Conservation (phyloP, 495 filamentous ascomycete species). For the Hypoxylon subgilvum region DNA sequence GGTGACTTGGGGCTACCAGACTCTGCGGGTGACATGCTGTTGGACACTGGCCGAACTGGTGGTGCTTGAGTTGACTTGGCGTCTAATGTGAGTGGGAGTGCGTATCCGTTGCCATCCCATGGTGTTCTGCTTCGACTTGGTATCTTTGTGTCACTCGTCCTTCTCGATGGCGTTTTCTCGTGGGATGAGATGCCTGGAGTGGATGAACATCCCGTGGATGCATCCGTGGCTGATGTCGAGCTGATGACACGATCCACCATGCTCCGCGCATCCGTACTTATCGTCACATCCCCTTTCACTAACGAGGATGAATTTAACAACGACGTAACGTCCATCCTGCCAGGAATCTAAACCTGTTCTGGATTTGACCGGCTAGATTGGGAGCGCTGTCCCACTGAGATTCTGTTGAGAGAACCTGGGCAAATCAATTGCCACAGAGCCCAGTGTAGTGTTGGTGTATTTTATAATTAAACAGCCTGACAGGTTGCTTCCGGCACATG, state of each 20-base stretch:
- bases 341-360: neutral
- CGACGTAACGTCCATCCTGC: constrained; percentile 43
- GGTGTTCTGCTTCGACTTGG: constrained; percentile 50
- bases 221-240: constrained; percentile 37
- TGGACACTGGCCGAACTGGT: constrained; percentile 21
- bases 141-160: constrained; percentile 36
- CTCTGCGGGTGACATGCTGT: constrained; percentile 38
- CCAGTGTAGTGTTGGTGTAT: too few species aligned
- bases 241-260: constrained; percentile 8
- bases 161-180: constrained; percentile 30
- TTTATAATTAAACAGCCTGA: too few species aligned
- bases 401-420: neutral
- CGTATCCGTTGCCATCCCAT: constrained; percentile 55
- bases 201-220: constrained; percentile 30
- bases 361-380: too few species aligned
- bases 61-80: constrained; percentile 36
- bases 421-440: too few species aligned
- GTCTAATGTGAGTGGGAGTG: constrained; percentile 44
- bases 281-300: constrained; percentile 34
- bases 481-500: too few species aligned
- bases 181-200: constrained; percentile 33
- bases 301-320: constrained; percentile 45
- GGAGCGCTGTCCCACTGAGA: too few species aligned
- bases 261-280: constrained; percentile 2
- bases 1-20: constrained; percentile 43